Base-by-base conservation (phyloP, 345 rosid species). In the Eucalyptus caleyi region DNA sequence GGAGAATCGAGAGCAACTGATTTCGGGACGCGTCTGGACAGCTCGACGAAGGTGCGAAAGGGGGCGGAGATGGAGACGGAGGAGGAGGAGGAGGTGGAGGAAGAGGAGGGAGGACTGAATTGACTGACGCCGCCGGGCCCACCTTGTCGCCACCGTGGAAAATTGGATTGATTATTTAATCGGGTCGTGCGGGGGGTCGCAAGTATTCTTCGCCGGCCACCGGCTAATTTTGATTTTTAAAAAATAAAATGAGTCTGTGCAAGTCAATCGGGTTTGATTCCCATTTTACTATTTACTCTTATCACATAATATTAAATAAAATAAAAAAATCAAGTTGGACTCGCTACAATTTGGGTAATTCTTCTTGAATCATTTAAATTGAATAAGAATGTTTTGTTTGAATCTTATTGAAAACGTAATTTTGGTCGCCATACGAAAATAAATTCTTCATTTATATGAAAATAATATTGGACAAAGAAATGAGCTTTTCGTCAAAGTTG, bases 91-190 rank as follows among this genome's bases (percentile, higher is more conserved):
- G 86, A 50, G 65, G 88, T n/a, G 86, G 67, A 62, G 72, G 81
- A 81, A 44, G 54, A 51, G n/a, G 87, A 18, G 16, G 24, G 88
- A 11, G 67, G 65, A 24, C 86, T 32, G 56, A 30, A 15, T 21
- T 34, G 91, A 91, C 91, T 87, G 91, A 47, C 89, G 93, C 91
- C 92, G 92, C 80, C 94, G 87, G 91, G 60, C 91, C 93, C 91
- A 92, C 86, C 53, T 30, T 34, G 1, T 34, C 49, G n/a, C 50
- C 87, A 47, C 34, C 87, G 37, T 47, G 87, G 56, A 50, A 47
- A 47, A 5, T 86, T 8, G 18, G 24, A 44, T 45, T 45, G 40
- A 86, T 45, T 34, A 18, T 27, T 81, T 45, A 24, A 45, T 47
- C 53, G 56, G 54, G 87, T 47, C 53, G 87, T n/a, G 42, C 27